Evolutionary conservation across 108 stramenopile genomes (phyloP).

Genomic region (Schizochytrium sp.): DNA sequence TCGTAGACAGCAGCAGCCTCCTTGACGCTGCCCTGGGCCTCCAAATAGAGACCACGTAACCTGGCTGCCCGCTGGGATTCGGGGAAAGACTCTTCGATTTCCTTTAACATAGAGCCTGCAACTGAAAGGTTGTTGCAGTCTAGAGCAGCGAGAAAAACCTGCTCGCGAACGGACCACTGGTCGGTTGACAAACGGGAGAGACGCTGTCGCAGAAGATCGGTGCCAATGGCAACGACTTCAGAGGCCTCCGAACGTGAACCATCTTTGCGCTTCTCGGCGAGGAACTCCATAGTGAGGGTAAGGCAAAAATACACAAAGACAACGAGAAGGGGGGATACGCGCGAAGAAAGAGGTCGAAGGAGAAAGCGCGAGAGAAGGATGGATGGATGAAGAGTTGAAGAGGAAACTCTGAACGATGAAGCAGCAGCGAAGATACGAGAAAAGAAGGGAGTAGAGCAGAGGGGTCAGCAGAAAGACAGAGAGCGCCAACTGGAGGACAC

Average conservation of each 20-base stretch:
- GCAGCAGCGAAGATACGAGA: no score
- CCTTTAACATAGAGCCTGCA: conserved; percentile 53
- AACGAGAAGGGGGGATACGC: no score
- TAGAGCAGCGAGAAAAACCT: conserved; percentile 45
- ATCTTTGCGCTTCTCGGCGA: conserved; percentile 27
- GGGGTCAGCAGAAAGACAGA: no score
- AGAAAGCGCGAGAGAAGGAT: no score
- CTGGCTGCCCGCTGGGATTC: conserved; percentile 17
- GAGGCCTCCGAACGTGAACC: not conserved
- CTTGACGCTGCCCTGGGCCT: conserved; percentile 54
- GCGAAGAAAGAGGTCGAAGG: no score
- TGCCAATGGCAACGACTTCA: not conserved
- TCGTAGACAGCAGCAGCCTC: conserved; percentile 57
- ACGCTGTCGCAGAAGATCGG: not conserved
- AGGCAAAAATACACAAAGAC: not conserved
- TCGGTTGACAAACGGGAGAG: conserved; percentile 20
- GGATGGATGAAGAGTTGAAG: no score
- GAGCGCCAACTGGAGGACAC: no score
- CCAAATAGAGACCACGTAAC: conserved; percentile 28
- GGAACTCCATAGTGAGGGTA: conserved; percentile 3
- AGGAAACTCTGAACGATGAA: no score
- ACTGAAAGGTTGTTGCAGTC: not conserved
- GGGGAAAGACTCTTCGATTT: conserved; percentile 36
- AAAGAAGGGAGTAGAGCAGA: no score
- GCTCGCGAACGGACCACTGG: conserved; percentile 56